Percentiles rank a stretch among this genome's conserved stretches.
These are phyloP conservation scores for Fusarium sp. DNA, from an alignment of 2,329 filamentous ascomycete genomes.

Conservation along the genomic window DNA sequence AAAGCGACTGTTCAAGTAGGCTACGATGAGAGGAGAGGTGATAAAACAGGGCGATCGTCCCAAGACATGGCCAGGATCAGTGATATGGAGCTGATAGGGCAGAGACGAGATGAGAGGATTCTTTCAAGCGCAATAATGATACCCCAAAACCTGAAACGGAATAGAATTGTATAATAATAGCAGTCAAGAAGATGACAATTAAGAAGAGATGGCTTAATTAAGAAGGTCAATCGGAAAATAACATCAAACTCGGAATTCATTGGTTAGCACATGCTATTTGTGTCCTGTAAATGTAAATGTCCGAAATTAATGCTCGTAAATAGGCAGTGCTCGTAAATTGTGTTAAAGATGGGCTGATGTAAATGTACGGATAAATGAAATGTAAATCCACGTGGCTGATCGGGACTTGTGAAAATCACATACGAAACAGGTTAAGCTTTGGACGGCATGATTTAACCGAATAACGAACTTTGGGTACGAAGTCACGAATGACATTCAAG, in stretches of 20 bases:
- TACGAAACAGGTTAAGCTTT: conserved; percentile 14
- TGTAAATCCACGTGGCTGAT: conserved; percentile 18
- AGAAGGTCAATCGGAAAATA: conserved; percentile 2
- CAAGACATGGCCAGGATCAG: conserved; percentile 1
- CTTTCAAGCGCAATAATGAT: conserved; percentile 36
- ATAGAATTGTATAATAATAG: conserved; percentile 18
- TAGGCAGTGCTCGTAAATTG: neutral
- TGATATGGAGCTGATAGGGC: neutral
- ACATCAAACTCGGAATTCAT: neutral
- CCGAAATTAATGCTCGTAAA: conserved; percentile 2
- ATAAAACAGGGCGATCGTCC: neutral
- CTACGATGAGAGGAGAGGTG: neutral
- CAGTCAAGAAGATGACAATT: neutral
- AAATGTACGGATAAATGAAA: too few relatives aligned
- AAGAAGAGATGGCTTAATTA: too few relatives aligned
- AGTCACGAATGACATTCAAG: conserved; percentile 16
- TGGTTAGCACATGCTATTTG: neutral
- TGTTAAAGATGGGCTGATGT: conserved; percentile 1
- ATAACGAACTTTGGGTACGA: conserved; percentile 7
- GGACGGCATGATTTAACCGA: conserved; percentile 3
- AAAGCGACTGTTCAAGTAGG: conserved; percentile 62
- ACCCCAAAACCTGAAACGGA: conserved; percentile 24
- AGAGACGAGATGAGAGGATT: conserved; percentile 3
- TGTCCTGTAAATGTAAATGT: neutral
- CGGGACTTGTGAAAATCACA: conserved; percentile 23